Conservation (phyloP, 768 basidiomycete genomes). For the Podaxis rugospora region DNA sequence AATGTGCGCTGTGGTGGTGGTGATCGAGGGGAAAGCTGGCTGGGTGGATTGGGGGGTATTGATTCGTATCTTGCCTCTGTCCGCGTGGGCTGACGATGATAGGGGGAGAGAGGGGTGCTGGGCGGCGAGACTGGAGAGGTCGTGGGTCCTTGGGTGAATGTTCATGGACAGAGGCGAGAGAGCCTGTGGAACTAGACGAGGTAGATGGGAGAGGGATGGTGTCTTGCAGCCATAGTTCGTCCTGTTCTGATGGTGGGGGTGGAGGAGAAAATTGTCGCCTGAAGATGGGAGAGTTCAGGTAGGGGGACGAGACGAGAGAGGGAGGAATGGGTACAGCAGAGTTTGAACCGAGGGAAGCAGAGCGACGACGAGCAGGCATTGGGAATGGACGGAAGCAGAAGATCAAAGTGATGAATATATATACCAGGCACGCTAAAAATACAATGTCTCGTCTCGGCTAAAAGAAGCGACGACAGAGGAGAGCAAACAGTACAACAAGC, state of each 20-base stretch:
- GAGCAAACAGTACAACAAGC: constrained; percentile 60
- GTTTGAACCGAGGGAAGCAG: constrained; percentile 25
- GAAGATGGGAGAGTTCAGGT: constrained; percentile 51
- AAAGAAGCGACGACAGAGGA: constrained; percentile 58
- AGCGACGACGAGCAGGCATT: constrained; percentile 30
- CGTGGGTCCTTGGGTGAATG: neutral
- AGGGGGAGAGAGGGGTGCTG: constrained; percentile 11
- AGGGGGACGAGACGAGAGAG: constrained; percentile 49
- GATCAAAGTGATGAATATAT: neutral
- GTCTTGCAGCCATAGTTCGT: constrained; percentile 62
- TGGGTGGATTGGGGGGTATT: neutral
- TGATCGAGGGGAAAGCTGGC: neutral
- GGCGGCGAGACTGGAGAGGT: neutral
- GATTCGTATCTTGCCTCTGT: neutral
- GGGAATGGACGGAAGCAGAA: constrained; percentile 1
- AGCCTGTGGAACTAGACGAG: constrained; percentile 12
- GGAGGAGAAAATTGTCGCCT: constrained; percentile 28
- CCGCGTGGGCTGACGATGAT: constrained; percentile 1
- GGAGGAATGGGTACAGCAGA: constrained; percentile 52
- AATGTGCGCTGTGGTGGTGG: neutral
- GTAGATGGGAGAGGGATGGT: constrained; percentile 42
- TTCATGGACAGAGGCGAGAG: constrained; percentile 3
- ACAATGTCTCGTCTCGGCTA: constrained; percentile 20
- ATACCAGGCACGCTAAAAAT: constrained; percentile 9
- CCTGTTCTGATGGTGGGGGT: constrained; percentile 40